phyloP scores from a whole-genome alignment of 2,329 filamentous ascomycete species.

The Fusarium continuum region DNA sequence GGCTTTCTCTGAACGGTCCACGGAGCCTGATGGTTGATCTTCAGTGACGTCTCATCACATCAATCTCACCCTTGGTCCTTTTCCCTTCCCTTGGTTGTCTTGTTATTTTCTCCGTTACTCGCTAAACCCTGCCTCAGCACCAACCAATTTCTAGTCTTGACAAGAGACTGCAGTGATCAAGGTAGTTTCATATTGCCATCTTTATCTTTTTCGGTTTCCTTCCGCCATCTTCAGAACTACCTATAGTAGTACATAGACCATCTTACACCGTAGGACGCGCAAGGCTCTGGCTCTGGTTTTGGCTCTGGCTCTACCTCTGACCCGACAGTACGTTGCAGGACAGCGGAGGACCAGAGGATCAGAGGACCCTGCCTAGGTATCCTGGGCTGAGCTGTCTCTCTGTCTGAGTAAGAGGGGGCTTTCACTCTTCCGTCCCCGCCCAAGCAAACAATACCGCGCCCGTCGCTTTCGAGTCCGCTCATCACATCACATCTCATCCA shows the following conservation, averaged over 20 bases:
- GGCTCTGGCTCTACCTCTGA: background rate
- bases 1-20: slow-evolving; percentile 5
- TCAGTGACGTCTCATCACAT: slow-evolving; percentile 37
- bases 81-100: slow-evolving; percentile 2
- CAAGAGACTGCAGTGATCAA: background rate
- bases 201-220: background rate
- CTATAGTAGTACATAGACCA: too few species aligned
- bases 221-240: background rate
- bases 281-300: slow-evolving; percentile 5
- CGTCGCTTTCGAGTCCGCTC: slow-evolving; percentile 40
- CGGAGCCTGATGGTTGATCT: slow-evolving; percentile 41
- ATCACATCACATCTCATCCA: slow-evolving; percentile 17
- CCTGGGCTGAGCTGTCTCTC: background rate
- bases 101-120: slow-evolving; percentile 21
- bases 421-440: slow-evolving; percentile 2
- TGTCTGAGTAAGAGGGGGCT: slow-evolving; percentile 31
- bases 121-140: slow-evolving; percentile 29
- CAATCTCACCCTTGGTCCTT: slow-evolving; percentile 11
- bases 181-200: background rate
- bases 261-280: slow-evolving; percentile 4
- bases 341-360: slow-evolving; percentile 11
- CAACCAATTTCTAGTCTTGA: slow-evolving; percentile 10
- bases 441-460: slow-evolving; percentile 36
- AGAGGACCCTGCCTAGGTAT: slow-evolving; percentile 2
- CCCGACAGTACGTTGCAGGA: too few species aligned